Conservation (phyloP, 1,139 yeast species). For the Yamadazyma trypodendri region DNA sequence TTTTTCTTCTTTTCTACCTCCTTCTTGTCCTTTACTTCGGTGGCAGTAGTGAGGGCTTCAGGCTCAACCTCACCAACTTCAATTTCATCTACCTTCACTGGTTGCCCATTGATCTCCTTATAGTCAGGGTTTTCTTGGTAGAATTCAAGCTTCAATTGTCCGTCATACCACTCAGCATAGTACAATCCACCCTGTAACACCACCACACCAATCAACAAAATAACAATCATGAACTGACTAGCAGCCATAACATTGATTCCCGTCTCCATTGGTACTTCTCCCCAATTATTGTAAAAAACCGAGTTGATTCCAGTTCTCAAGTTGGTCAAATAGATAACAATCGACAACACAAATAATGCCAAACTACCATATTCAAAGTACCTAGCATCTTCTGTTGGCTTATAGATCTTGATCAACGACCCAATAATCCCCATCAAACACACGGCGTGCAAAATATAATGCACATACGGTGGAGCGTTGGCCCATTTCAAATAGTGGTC, state of each 20-base stretch:
- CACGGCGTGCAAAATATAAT: slow-evolving; percentile 60
- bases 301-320: slow-evolving; percentile 78
- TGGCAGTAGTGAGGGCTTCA: slow-evolving; percentile 19
- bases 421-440: slow-evolving; percentile 69
- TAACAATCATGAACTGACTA: slow-evolving; percentile 71
- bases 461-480: slow-evolving; percentile 55
- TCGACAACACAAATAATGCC: slow-evolving; percentile 64
- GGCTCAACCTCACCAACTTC: slow-evolving; percentile 19
- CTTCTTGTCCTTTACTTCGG: slow-evolving; percentile 17
- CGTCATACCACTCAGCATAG: slow-evolving; percentile 80
- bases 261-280: slow-evolving; percentile 82
- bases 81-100: slow-evolving; percentile 15
- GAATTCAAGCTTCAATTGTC: slow-evolving; percentile 52
- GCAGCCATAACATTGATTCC: slow-evolving; percentile 94
- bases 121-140: slow-evolving; percentile 39
- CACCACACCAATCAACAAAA: slow-evolving; percentile 73
- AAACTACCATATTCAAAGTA: slow-evolving; percentile 88
- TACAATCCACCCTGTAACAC: slow-evolving; percentile 85
- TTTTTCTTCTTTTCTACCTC: slow-evolving; percentile 18
- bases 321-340: slow-evolving; percentile 82
- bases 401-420: slow-evolving; percentile 73
- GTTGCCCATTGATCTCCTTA: slow-evolving; percentile 19
- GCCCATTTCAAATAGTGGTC: slow-evolving; percentile 77
- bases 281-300: slow-evolving; percentile 77
- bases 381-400: slow-evolving; percentile 79